phyloP scores from a whole-genome alignment of 202 grass and related monocot genomes.

The Musa balbisiana region DNA sequence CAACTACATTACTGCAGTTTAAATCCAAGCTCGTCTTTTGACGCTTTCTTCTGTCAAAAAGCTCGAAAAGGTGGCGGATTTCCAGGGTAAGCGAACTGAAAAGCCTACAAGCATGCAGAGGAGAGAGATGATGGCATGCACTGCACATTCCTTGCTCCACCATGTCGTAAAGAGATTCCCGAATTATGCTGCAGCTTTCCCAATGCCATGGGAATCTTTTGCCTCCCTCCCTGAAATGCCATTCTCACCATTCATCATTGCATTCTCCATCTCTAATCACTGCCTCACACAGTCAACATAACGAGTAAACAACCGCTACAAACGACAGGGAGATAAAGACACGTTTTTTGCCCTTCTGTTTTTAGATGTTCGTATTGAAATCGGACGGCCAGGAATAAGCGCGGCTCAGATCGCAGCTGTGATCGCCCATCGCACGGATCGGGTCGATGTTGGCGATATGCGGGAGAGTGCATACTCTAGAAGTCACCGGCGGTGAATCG shows the following conservation, averaged over 20 bases:
- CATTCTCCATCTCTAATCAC: too few relatives aligned
- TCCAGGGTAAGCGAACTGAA: background rate
- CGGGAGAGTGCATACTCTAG: background rate
- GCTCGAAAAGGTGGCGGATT: background rate
- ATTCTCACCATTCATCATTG: background rate
- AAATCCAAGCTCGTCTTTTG: background rate
- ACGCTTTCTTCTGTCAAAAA: background rate
- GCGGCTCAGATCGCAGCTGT: background rate
- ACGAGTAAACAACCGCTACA: background rate
- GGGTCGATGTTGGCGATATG: background rate
- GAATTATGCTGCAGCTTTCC: conserved; percentile 2
- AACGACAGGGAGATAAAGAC: background rate
- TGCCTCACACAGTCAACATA: background rate
- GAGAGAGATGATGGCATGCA: background rate
- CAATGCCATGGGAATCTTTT: background rate
- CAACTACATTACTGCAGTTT: too few relatives aligned
- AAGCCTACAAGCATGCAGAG: background rate
- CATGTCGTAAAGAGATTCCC: background rate
- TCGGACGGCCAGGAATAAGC: background rate
- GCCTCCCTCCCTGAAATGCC: background rate
- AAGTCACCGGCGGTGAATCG: background rate
- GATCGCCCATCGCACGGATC: background rate
- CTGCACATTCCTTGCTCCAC: background rate
- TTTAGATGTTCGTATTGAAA: background rate
- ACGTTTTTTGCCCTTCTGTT: background rate